Base-by-base conservation (phyloP, 2,329 filamentous ascomycete genomes). In the Cordyceps cateniannulata region DNA sequence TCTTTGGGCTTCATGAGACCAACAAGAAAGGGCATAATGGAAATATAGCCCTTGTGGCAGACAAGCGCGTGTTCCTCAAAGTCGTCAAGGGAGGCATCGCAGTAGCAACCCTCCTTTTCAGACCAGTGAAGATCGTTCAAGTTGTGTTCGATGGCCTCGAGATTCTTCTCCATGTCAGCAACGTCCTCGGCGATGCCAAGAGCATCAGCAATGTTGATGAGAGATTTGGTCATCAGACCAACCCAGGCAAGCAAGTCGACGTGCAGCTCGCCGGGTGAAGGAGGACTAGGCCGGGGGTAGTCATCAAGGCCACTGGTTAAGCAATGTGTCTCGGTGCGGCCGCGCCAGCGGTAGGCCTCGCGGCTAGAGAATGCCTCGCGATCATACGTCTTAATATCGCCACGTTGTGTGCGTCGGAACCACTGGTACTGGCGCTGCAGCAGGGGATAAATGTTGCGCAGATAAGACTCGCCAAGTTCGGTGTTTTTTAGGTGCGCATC, bases 31-130 rank as follows among this genome's bases (percentile, higher is more conserved):
- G 95, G 95, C 74, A 96, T 95, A 29, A 99, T 80, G 24, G 91
- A 95, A 66, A 98, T 86, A 70, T 99, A 99, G 22, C 95, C 95
- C 75, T 96, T 96, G 78, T 98, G 95, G 77, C 95, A 99, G 47
- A 97, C 91, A 22, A 95, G 87, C 40, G 82, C 75, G 69, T 91
- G 87, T 76, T 99, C 95, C 73, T 99, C 95, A 70, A 90, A 99
- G 63, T 92, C 92, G 68, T 99, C 93, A 63, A 99, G 89, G 0
- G 91, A 97, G 1, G 92, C 91, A 72, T 99, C 95, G 72, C 95
- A 99, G 78, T 92, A 99, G 64, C 89, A 90, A 61, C 90, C 86
- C 3, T 87, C 83, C 67, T 87, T 81, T 60, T 90, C 84, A 20
- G 88, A 89, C 95, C 95, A 99, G 76, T 99, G 95, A 44, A 99